A percentile compares a stretch with the other conserved stretches of the same genome.
phyloP scores from a whole-genome alignment of 2,329 filamentous ascomycete species.

The Neofusicoccum laricinum region DNA sequence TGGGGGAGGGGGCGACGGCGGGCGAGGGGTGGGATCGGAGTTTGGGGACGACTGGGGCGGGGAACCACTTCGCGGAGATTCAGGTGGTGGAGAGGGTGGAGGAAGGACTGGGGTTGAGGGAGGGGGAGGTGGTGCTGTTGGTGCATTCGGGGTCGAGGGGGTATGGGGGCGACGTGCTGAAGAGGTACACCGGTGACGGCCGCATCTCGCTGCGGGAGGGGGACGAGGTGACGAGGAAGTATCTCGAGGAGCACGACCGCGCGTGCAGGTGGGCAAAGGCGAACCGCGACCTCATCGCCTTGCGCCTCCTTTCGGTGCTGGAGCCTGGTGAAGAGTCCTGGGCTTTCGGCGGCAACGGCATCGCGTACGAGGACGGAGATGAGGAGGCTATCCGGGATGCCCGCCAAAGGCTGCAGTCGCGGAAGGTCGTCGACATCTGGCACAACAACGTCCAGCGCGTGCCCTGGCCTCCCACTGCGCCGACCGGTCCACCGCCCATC shows the following conservation, averaged over 20 bases:
- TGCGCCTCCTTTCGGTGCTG: conserved; percentile 36
- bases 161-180: conserved; percentile 34
- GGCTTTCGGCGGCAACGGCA: conserved; percentile 21
- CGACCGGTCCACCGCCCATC: no score
- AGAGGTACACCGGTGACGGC: conserved; percentile 26
- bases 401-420: conserved; percentile 23
- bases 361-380: not conserved
- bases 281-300: conserved; percentile 38
- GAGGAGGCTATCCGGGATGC: conserved; percentile 17
- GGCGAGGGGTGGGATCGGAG: conserved; percentile 31
- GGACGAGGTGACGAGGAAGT: conserved; percentile 25
- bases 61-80: conserved; percentile 40
- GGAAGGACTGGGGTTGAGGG: conserved; percentile 19
- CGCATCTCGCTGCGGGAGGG: conserved; percentile 27
- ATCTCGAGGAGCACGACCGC: conserved; percentile 34
- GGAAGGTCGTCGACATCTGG: conserved; percentile 37
- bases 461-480: conserved; percentile 27
- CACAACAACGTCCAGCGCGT: conserved; percentile 37
- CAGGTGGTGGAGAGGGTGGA: conserved; percentile 32
- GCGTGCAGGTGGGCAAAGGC: conserved; percentile 37
- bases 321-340: conserved; percentile 31
- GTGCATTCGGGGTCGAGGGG: conserved; percentile 39
- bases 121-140: conserved; percentile 35
- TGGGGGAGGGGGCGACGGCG: conserved; percentile 24
- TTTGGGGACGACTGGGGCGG: conserved; percentile 38